phyloP scores from a whole-genome alignment of 768 basidiomycete genomes.

The Boletus vermiculosoides region DNA sequence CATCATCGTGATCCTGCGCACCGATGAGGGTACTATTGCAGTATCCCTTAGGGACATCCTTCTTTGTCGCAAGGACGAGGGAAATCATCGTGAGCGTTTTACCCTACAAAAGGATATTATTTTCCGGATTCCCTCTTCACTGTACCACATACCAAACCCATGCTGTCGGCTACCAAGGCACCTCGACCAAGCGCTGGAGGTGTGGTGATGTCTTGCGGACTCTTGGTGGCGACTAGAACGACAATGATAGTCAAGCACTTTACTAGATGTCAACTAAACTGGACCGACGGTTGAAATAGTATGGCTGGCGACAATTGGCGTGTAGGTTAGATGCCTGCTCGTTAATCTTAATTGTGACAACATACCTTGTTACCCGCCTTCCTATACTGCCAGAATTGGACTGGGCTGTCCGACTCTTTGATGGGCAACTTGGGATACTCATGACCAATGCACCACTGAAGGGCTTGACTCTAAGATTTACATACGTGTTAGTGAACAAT shows the following conservation, averaged over 20 bases:
- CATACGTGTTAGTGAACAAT: background rate
- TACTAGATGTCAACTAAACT: background rate
- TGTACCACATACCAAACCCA: conserved; percentile 56
- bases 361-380: conserved; percentile 55
- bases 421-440: conserved; percentile 79
- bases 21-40: conserved; percentile 79
- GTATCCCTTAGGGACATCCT: conserved; percentile 53
- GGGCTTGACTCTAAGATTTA: conserved; percentile 63
- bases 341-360: background rate
- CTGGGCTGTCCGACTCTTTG: conserved; percentile 63
- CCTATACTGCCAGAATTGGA: conserved; percentile 86
- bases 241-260: background rate
- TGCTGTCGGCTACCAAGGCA: conserved; percentile 87
- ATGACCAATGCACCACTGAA: conserved; percentile 80
- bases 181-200: conserved; percentile 73
- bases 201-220: conserved; percentile 55
- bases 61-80: conserved; percentile 73
- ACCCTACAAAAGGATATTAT: conserved; percentile 47
- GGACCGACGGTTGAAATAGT: conserved; percentile 66
- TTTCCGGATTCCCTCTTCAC: background rate
- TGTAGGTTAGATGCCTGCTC: background rate
- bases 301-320: conserved; percentile 37
- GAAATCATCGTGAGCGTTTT: conserved; percentile 91
- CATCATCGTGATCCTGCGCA: conserved; percentile 23
- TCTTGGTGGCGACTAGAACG: conserved; percentile 71